These are phyloP conservation scores for Populus nigra DNA, from an alignment of 345 rosid genomes.

Conservation along the genomic window DNA sequence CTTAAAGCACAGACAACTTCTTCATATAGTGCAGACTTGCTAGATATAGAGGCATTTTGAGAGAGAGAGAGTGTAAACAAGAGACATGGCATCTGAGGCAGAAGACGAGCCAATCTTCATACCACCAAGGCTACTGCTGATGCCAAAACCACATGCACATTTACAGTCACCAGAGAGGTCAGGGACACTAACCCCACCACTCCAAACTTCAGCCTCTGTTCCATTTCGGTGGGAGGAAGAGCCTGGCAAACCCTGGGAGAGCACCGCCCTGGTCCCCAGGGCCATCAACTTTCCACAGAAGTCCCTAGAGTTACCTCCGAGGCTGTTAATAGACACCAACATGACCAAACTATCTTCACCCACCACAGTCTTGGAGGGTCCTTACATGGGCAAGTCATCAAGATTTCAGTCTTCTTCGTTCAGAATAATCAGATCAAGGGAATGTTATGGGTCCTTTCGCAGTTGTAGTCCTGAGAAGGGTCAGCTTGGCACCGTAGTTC, in stretches of 20 bases:
- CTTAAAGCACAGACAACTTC: background rate
- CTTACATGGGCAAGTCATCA: slow-evolving; percentile 25
- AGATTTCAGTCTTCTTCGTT: slow-evolving; percentile 42
- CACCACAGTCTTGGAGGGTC: slow-evolving; percentile 44
- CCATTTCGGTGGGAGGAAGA: slow-evolving; percentile 90
- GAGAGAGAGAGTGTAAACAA: slow-evolving; percentile 2
- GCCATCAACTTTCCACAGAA: slow-evolving; percentile 28
- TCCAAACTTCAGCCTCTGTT: slow-evolving; percentile 57
- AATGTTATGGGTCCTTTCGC: slow-evolving; percentile 45
- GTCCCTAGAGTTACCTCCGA: slow-evolving; percentile 66
- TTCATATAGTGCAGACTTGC: background rate
- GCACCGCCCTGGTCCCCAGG: slow-evolving; percentile 25
- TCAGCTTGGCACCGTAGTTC: slow-evolving; percentile 16
- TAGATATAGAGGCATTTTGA: background rate
- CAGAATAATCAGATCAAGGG: slow-evolving; percentile 26
- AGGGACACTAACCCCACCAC: slow-evolving; percentile 58
- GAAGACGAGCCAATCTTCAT: slow-evolving; percentile 24
- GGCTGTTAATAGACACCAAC: slow-evolving; percentile 45
- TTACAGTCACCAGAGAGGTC: slow-evolving; percentile 55
- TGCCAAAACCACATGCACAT: slow-evolving; percentile 30
- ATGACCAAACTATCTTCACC: slow-evolving; percentile 45
- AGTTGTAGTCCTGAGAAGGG: slow-evolving; percentile 28
- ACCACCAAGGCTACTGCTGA: slow-evolving; percentile 39
- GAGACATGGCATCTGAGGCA: slow-evolving; percentile 29
- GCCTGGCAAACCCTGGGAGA: slow-evolving; percentile 79